These are phyloP conservation scores for Sphaerosporella brunnea DNA, from an alignment of 495 filamentous ascomycete species.

Conservation along the genomic window DNA sequence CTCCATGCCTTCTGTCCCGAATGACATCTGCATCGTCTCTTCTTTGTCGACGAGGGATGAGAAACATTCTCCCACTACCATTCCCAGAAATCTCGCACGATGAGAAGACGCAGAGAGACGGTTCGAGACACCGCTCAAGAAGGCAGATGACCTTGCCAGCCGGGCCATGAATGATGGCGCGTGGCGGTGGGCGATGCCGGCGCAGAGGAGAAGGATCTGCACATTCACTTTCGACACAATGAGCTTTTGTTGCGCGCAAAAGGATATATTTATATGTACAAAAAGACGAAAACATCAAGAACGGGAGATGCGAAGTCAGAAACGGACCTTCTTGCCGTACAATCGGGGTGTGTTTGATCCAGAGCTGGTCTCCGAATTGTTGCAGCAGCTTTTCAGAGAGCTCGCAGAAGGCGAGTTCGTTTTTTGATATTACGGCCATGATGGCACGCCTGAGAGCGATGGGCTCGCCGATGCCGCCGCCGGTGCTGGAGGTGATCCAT, in stretches of 20 bases:
- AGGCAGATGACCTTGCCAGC: conserved; percentile 49
- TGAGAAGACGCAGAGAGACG: conserved; percentile 59
- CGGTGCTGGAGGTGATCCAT: conserved; percentile 50
- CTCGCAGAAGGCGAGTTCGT: conserved; percentile 35
- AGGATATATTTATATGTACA: background rate
- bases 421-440: conserved; percentile 40
- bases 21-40: conserved; percentile 52
- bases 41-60: conserved; percentile 64
- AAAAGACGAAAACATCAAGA: background rate
- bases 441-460: conserved; percentile 46
- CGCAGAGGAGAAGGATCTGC: conserved; percentile 59
- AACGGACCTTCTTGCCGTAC: conserved; percentile 66
- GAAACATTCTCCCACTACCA: conserved; percentile 69
- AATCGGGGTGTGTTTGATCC: conserved; percentile 65
- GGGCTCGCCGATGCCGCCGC: conserved; percentile 45
- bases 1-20: conserved; percentile 64
- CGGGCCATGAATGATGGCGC: conserved; percentile 42
- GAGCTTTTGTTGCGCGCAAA: conserved; percentile 12
- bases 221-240: conserved; percentile 43
- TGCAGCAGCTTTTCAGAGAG: conserved; percentile 49
- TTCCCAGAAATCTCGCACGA: conserved; percentile 66
- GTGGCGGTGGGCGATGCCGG: conserved; percentile 53
- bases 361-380: conserved; percentile 70
- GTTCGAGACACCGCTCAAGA: conserved; percentile 68
- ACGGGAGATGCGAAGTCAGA: background rate